Evolutionary conservation across 106 monocot species (phyloP), one percentile per base, ranked within the genome.

Genomic region (Dendrobium catenatum): DNA sequence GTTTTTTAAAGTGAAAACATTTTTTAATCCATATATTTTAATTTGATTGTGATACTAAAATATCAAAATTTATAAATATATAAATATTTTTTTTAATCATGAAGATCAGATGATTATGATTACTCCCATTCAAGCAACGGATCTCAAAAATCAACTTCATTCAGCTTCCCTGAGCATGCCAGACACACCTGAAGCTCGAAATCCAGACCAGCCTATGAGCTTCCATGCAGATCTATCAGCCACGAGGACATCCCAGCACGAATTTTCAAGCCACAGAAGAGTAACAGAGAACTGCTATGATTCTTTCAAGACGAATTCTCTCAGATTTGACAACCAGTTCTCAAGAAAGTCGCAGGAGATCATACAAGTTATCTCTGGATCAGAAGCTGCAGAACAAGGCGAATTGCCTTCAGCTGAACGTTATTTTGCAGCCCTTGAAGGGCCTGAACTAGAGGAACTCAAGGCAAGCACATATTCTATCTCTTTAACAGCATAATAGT

Each of bases 401-500:
- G 67, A 47, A 66, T 42, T 88, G 42, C 92, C 92, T 4, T n/a
- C 82, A 72, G 84, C 84, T 1, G 85, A 83, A 10, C 89, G 92
- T 8, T 93, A 85, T 76, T 93, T 88, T 55, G 90, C 82, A 80
- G 90, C 92, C 29, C 74, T 93, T 59, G 81, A 93, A 80, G 92
- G 92, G 9, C 90, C 92, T 68, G 92, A 93, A 83, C 70, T 93
- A 9, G 92, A 93, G 66, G 84, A 58, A 9, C 88, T 93, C 54
- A 93, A 76, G 88, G 89, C 86, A 80, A 81, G 75, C 31, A 31
- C 1, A 31, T 2, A 67, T 24, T 26, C 44, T 44, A 13, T 74
- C 74, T 74, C 74, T 43, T 19, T 6, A 74, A 0, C 2, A 33
- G 42, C 2, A 10, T 31, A 31, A 31, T 31, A 31, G 31, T 31